Evolutionary conservation across 768 basidiomycete species (phyloP).

Genomic region (Auricularia heimuer): DNA sequence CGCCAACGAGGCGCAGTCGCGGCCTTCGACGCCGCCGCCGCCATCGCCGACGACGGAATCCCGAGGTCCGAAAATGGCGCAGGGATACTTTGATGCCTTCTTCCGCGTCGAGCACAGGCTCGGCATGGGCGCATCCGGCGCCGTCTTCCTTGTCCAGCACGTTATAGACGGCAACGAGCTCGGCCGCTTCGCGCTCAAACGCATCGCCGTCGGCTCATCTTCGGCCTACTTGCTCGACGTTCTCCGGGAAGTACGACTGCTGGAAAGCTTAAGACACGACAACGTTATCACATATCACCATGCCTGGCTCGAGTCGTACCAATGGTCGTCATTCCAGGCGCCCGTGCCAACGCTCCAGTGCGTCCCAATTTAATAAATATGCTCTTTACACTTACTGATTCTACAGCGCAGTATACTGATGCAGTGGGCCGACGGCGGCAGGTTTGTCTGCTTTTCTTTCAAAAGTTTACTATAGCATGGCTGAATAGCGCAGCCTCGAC

Average conservation of each 20-base stretch:
- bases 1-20: conserved; percentile 53
- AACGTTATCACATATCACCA: conserved; percentile 96
- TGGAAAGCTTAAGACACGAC: conserved; percentile 80
- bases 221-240: conserved; percentile 78
- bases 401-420: conserved; percentile 57
- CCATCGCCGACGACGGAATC: conserved; percentile 26
- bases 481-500: conserved; percentile 27
- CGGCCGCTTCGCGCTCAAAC: conserved; percentile 90
- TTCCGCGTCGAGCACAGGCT: conserved; percentile 83
- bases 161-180: conserved; percentile 79
- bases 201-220: conserved; percentile 89
- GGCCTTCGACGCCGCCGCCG: conserved; percentile 42
- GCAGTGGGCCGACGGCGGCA: conserved; percentile 89
- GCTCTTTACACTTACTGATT: no score
- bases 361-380: conserved; percentile 18
- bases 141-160: conserved; percentile 84
- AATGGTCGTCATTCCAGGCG: conserved; percentile 84
- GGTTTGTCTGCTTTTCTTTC: not conserved
- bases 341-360: conserved; percentile 82
- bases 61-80: conserved; percentile 65
- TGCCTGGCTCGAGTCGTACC: conserved; percentile 80
- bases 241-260: conserved; percentile 60
- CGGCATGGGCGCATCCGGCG: conserved; percentile 93
- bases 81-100: conserved; percentile 88
- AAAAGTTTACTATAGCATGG: no score